These are phyloP conservation scores for Agrocybe chaxingu DNA, from an alignment of 768 basidiomycete species.

Conservation along the genomic window DNA sequence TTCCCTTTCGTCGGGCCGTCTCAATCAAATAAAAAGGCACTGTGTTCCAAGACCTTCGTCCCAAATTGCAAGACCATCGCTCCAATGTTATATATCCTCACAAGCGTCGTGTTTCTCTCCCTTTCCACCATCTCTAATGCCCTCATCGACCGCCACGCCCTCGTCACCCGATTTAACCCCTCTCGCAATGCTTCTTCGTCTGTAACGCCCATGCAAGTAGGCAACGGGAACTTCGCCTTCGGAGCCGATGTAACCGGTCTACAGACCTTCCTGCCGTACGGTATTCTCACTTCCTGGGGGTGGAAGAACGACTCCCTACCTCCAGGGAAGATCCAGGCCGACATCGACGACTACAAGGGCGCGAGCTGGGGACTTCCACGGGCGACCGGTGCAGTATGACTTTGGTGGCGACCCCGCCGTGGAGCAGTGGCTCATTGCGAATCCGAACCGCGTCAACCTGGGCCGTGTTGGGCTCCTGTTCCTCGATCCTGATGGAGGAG, in stretches of 20 bases:
- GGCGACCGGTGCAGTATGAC: slow-evolving; percentile 45
- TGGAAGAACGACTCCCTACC: slow-evolving; percentile 62
- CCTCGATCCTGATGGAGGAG: slow-evolving; percentile 1
- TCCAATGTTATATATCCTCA: too few species aligned
- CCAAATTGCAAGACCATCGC: too few species aligned
- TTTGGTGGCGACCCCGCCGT: slow-evolving; percentile 17
- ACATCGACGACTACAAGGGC: slow-evolving; percentile 46
- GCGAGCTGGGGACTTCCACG: slow-evolving; percentile 51
- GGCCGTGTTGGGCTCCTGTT: slow-evolving; percentile 49
- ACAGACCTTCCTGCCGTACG: slow-evolving; percentile 54
- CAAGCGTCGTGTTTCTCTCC: too few species aligned
- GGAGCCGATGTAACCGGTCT: slow-evolving; percentile 56
- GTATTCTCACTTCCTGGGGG: slow-evolving; percentile 56
- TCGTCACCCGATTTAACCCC: slow-evolving; percentile 51
- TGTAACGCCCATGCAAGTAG: slow-evolving; percentile 54
- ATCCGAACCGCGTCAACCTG: slow-evolving; percentile 56
- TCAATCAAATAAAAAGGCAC: too few species aligned
- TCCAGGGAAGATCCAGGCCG: slow-evolving; percentile 32
- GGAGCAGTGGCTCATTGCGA: slow-evolving; percentile 55
- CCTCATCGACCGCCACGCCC: slow-evolving; percentile 38
- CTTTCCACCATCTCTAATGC: background rate
- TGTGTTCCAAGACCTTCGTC: too few species aligned
- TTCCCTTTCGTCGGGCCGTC: too few species aligned
- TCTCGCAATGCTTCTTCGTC: slow-evolving; percentile 41
- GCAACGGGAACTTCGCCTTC: slow-evolving; percentile 63